Evolutionary conservation across 257 asterid genomes (phyloP).

Genomic region (Solanum lignicaule): DNA sequence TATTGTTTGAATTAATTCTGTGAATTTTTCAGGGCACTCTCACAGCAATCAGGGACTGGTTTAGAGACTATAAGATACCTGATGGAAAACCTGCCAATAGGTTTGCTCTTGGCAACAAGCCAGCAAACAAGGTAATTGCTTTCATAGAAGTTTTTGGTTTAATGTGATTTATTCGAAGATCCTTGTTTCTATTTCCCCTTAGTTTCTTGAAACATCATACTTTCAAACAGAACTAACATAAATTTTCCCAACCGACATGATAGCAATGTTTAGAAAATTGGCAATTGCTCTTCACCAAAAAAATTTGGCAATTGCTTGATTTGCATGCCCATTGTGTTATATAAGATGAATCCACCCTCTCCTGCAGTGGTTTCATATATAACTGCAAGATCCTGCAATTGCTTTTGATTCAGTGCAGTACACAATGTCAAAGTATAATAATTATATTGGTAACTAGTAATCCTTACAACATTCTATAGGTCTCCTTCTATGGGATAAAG

Average conservation of each 20-base stretch:
- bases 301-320: not conserved
- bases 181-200: not conserved
- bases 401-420: not conserved
- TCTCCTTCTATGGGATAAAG: not conserved
- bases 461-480: not conserved
- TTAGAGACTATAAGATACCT: slow-evolving; percentile 97
- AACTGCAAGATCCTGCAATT: not conserved
- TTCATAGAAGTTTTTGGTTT: not conserved
- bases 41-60: slow-evolving; percentile 95
- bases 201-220: not conserved
- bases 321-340: not conserved
- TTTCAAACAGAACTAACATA: not conserved
- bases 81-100: slow-evolving; percentile 96
- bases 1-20: not conserved
- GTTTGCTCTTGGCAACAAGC: slow-evolving; percentile 89
- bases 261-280: not conserved
- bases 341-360: not conserved
- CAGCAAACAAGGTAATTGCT: slow-evolving; percentile 74
- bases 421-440: not conserved
- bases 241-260: not conserved
- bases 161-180: not conserved
- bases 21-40: slow-evolving; percentile 67
- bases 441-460: not conserved
- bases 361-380: not conserved
- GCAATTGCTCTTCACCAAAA: not conserved